Evolutionary conservation across 2,329 filamentous ascomycete genomes (phyloP).

Genomic region (Westerdykella aurantiaca): DNA sequence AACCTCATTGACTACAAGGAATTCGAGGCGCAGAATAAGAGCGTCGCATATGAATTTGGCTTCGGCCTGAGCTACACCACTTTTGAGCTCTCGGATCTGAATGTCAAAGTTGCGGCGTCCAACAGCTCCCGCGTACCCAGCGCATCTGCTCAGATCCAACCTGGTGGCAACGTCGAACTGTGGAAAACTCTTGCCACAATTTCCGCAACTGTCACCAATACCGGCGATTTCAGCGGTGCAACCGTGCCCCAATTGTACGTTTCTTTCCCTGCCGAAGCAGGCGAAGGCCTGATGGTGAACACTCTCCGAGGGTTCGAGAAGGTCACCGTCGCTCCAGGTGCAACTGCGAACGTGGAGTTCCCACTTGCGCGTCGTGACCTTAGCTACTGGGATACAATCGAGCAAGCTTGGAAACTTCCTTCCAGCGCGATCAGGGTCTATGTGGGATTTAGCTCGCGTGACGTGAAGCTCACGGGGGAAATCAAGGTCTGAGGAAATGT

Average conservation of each 20-base stretch:
- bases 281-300: slow-evolving; percentile 41
- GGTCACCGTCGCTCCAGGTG: slow-evolving; percentile 39
- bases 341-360: slow-evolving; percentile 41
- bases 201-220: slow-evolving; percentile 47
- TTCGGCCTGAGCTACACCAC: slow-evolving; percentile 37
- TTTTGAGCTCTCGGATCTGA: slow-evolving; percentile 23
- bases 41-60: slow-evolving; percentile 32
- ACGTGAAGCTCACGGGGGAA: no score
- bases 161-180: slow-evolving; percentile 52
- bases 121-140: slow-evolving; percentile 15
- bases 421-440: no score
- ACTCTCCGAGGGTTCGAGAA: slow-evolving; percentile 47
- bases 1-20: slow-evolving; percentile 51
- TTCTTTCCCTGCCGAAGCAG: slow-evolving; percentile 35
- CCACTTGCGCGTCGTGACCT: slow-evolving; percentile 45
- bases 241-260: slow-evolving; percentile 54
- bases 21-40: slow-evolving; percentile 39
- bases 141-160: slow-evolving; percentile 13
- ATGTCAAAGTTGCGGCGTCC: slow-evolving; percentile 6
- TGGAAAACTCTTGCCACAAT: slow-evolving; percentile 50
- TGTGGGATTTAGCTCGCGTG: no score
- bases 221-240: slow-evolving; percentile 43
- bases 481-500: no score
- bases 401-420: no score
- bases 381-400: slow-evolving; percentile 18